These are phyloP conservation scores for Parsonsia alboflavescens DNA, from an alignment of 257 asterid genomes.

Conservation along the genomic window DNA sequence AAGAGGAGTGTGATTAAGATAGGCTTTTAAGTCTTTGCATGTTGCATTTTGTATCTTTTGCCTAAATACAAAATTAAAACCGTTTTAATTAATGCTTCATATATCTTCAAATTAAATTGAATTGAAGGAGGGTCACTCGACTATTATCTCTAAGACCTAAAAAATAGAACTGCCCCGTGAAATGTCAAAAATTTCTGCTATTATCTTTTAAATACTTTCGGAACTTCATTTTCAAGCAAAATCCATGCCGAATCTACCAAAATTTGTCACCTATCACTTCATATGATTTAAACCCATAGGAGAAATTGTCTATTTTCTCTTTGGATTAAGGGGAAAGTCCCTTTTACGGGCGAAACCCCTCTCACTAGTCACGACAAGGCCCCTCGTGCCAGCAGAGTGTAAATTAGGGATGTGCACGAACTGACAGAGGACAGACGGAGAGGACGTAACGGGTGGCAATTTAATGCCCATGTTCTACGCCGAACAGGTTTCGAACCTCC, in stretches of 20 bases:
- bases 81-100: neutral
- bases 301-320: too few species aligned
- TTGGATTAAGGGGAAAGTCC: too few species aligned
- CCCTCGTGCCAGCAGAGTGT: too few species aligned
- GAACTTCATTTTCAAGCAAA: conserved; percentile 1
- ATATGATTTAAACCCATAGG: neutral
- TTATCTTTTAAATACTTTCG: neutral
- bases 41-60: neutral
- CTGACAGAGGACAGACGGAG: too few species aligned
- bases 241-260: neutral
- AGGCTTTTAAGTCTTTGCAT: neutral
- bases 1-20: neutral
- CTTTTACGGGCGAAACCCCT: too few species aligned
- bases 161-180: too few species aligned
- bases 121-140: neutral
- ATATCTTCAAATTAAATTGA: neutral
- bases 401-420: too few species aligned
- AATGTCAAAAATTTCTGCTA: neutral
- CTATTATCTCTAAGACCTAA: neutral
- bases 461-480: too few species aligned
- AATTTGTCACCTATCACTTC: neutral
- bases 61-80: neutral
- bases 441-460: too few species aligned
- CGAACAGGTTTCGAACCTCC: too few species aligned
- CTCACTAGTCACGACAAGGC: too few species aligned